Evolutionary conservation across 805 yeast genomes (phyloP), one percentile per base, ranked within the genome.

Genomic region (Hanseniaspora vineae): DNA sequence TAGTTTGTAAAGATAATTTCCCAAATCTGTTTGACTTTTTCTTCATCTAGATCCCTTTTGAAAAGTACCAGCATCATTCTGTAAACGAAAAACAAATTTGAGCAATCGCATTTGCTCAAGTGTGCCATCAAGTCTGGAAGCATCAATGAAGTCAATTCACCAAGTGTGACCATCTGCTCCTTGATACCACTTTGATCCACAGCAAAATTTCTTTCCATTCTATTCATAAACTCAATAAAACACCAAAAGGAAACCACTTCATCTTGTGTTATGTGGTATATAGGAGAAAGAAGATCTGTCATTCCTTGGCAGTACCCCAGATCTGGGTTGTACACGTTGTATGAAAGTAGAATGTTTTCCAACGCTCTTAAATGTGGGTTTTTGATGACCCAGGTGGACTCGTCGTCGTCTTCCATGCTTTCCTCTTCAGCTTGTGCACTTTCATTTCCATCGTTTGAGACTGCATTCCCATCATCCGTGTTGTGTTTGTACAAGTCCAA

Each of bases 251-350:
- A 71, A 20, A 87, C 57, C 0, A 81, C 68, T 54, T 89, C 96
- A 60, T 89, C 95, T 54, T 74, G 73, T 9, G 71, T 52, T 10
- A 70, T 65, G 46, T 73, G 77, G 61, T 87, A 92, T 2, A 92
- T 65, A 0, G 97, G 97, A 0, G 96, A 83, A 35, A 92, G 67
- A 46, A 92, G 68, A 63, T 92, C 99, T 10, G 92, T 79, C 99
- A 92, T 92, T 1, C 99, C 99, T 66, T 92, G 99, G 17, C 92
- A 96, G 58, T 92, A 92, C 0, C 98, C 98, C 54, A 92, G 66
- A 54, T 87, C 82, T 43, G 69, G 71, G 62, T 92, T 89, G 61
- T 80, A 74, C 62, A 84, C 88, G 61, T 92, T 90, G 58, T 83
- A 90, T 0, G 97, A 85, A 49, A 88, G 71, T 39, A 92, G 69